Evolutionary conservation across 2,329 filamentous ascomycete species (phyloP), one percentile per base, ranked within the genome.

Genomic region (Penicillium oxalicum): DNA sequence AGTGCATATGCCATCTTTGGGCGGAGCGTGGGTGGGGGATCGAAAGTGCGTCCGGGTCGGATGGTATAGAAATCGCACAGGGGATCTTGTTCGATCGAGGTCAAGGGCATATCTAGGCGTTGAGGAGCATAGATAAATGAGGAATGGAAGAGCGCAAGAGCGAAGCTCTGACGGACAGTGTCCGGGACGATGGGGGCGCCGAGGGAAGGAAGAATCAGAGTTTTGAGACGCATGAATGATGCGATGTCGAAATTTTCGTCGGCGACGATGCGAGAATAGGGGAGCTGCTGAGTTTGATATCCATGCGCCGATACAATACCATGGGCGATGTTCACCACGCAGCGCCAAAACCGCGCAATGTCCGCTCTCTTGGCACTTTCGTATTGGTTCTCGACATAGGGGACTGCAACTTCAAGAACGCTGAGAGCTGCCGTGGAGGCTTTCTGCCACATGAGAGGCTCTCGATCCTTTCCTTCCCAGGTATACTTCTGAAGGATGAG

Each of bases 201-300:
- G 0, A 97, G 77, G 2, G 80, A 73, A 0, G 88, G 85, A 4
- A 89, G 85, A 36, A 95, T 83, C 32, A 96, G 76, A 8, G 62
- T 55, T 40, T 80, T 75, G 0, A 97, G 73, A 42, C 78, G 77
- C 28, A 71, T 72, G 64, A 96, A 94, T 0, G 87, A 84, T 1
- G 72, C 61, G 13, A 95, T 86, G 64, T 98, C 93, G 60, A 94
- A 94, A 1, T 75, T 68, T 68, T 97, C 84, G 61, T 98, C 91
- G 7, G 76, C 74, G 3, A 72, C 66, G 33, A 91, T 76, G 51
- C 76, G 57, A 52, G 54, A 36, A 47, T 61, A 68, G 1, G 76
- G 65, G 2, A 73, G 54, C 35, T 64, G 55, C 59, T 64, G 11
- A 73, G 62, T 32, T 76, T 75, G 44, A 47, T 72, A 70, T 45